A percentile compares a stretch with the other conserved stretches of the same genome.
Evolutionary conservation across 2,329 filamentous ascomycete species (phyloP).

Genomic region (Nigrospora sphaerica): DNA sequence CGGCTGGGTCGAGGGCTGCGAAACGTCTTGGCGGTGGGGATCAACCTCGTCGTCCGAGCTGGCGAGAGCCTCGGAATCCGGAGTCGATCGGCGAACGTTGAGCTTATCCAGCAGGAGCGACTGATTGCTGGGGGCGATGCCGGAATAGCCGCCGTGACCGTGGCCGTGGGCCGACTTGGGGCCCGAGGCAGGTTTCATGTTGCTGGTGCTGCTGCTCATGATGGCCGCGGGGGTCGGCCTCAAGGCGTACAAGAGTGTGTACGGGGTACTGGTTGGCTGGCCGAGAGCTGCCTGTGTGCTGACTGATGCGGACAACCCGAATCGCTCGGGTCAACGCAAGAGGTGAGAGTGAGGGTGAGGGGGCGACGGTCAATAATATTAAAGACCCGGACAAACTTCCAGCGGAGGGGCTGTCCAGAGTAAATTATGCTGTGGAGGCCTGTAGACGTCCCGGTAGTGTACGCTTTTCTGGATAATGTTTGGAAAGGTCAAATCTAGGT

Average conservation of each 20-base stretch:
- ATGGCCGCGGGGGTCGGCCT: background rate
- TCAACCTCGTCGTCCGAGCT: conserved; percentile 92
- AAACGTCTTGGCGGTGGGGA: conserved; percentile 47
- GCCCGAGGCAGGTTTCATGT: conserved; percentile 40
- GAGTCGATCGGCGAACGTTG: conserved; percentile 75
- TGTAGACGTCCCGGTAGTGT: no score
- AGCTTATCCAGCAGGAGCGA: conserved; percentile 67
- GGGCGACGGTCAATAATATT: no score
- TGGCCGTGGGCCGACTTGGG: conserved; percentile 44
- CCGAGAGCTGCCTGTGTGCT: no score
- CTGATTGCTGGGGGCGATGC: conserved; percentile 49
- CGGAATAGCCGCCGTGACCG: conserved; percentile 36
- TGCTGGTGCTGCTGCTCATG: conserved; percentile 40
- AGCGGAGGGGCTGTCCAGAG: no score
- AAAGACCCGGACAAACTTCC: no score
- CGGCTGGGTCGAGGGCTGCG: conserved; percentile 34
- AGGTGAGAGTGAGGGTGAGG: no score
- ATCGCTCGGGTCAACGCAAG: no score
- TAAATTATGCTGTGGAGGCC: no score
- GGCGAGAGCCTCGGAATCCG: conserved; percentile 86
- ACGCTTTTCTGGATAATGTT: no score
- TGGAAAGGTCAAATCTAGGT: background rate
- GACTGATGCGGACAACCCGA: no score
- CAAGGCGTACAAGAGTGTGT: background rate
- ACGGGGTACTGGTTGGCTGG: no score